Conservation (phyloP, 768 basidiomycete species). For the Leccinum ochraceum region DNA sequence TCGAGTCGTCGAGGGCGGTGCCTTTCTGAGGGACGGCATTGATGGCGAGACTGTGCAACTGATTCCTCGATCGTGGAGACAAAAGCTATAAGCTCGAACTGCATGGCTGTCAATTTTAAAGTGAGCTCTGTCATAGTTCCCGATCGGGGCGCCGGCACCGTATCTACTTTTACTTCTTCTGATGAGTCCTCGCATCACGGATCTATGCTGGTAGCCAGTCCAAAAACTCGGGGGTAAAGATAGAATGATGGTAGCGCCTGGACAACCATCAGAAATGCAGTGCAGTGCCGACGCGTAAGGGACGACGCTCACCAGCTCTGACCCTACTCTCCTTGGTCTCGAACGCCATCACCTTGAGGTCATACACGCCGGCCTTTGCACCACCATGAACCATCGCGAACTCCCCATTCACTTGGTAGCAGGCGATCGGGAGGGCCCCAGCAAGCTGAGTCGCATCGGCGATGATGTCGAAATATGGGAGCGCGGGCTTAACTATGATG, state of each 20-base stretch:
- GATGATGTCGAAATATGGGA: constrained; percentile 97
- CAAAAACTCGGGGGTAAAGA: constrained; percentile 93
- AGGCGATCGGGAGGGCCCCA: constrained; percentile 89
- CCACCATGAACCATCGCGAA: constrained; percentile 97
- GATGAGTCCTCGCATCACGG: background rate
- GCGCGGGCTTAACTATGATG: constrained; percentile 96
- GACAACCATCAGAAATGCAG: constrained; percentile 10
- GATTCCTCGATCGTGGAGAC: too few relatives aligned
- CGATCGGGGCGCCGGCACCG: too few relatives aligned
- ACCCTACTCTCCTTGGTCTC: constrained; percentile 91
- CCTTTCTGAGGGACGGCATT: too few relatives aligned
- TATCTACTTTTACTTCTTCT: background rate
- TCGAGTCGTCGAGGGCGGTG: too few relatives aligned
- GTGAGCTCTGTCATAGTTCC: too few relatives aligned
- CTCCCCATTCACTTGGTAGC: constrained; percentile 97
- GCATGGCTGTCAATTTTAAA: too few relatives aligned
- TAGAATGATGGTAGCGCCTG: constrained; percentile 87
- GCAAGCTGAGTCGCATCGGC: constrained; percentile 82
- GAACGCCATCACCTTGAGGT: constrained; percentile 89
- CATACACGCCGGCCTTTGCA: constrained; percentile 91
- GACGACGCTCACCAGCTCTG: constrained; percentile 68
- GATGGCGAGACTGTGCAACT: too few relatives aligned
- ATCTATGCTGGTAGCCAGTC: constrained; percentile 64
- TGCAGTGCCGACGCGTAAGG: background rate
- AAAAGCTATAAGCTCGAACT: too few relatives aligned